A percentile compares a stretch with the other conserved stretches of the same genome.
Conservation (phyloP, 225 moss, liverwort and hornwort species). For the Climacium dendroides region DNA sequence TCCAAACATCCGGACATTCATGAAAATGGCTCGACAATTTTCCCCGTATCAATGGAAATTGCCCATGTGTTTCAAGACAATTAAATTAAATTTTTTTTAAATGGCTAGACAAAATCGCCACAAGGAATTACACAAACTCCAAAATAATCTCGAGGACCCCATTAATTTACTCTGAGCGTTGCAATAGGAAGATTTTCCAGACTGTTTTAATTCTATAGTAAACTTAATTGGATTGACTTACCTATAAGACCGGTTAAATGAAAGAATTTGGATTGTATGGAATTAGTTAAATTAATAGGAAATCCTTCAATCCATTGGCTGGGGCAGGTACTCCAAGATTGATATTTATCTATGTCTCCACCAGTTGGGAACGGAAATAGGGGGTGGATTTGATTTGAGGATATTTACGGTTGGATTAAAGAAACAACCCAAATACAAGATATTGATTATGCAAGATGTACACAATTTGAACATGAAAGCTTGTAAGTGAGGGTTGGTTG, state of each 20-base stretch:
- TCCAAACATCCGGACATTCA: too few relatives aligned
- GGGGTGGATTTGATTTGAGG: background rate
- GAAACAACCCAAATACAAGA: accelerated
- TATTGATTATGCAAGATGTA: background rate
- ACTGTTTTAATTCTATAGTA: background rate
- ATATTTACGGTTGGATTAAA: background rate
- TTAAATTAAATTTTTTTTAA: too few relatives aligned
- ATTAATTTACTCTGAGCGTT: background rate
- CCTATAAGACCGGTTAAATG: too few relatives aligned
- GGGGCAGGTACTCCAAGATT: background rate
- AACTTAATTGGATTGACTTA: background rate
- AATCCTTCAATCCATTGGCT: background rate
- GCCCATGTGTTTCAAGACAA: too few relatives aligned
- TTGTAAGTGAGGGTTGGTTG: background rate
- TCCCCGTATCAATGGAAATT: too few relatives aligned
- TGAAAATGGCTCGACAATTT: background rate
- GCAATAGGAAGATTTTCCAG: background rate
- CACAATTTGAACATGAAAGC: background rate
- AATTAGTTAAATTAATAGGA: background rate
- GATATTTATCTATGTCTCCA: background rate
- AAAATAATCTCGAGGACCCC: background rate
- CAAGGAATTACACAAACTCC: too few relatives aligned
- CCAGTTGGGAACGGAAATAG: too few relatives aligned
- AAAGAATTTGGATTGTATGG: background rate
- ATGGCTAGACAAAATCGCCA: background rate